phyloP scores from a whole-genome alignment of 2,329 filamentous ascomycete genomes.

The Arthrobotrys conoides region DNA sequence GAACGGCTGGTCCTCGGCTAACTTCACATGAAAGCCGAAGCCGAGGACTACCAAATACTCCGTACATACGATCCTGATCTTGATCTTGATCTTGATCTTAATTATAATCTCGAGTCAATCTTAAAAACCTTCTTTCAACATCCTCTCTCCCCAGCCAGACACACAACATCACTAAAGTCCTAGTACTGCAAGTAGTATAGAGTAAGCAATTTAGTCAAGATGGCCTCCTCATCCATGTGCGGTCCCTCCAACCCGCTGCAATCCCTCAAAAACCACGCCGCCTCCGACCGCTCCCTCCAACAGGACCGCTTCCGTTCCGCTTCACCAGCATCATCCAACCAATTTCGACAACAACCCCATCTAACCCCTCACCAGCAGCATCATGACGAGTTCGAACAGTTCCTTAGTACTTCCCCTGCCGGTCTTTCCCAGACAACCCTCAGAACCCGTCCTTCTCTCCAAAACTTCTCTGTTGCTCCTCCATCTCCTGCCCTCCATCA shows the following conservation, averaged over 20 bases:
- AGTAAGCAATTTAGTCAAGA: conserved; percentile 1
- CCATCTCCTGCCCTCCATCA: conserved; percentile 64
- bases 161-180: too few relatives aligned
- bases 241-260: conserved; percentile 83
- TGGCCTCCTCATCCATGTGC: conserved; percentile 70
- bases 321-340: conserved; percentile 71
- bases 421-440: conserved; percentile 64
- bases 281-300: conserved; percentile 78
- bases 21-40: conserved; percentile 56
- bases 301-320: conserved; percentile 77
- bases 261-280: conserved; percentile 78
- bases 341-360: conserved; percentile 74
- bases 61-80: too few relatives aligned
- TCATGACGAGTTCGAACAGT: conserved; percentile 79
- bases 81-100: too few relatives aligned
- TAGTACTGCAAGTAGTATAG: too few relatives aligned
- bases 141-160: too few relatives aligned
- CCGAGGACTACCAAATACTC: conserved; percentile 40
- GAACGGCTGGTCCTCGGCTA: conserved; percentile 17
- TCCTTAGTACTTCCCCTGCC: conserved; percentile 67
- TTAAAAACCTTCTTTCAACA: conserved; percentile 7
- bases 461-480: conserved; percentile 32
- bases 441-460: conserved; percentile 28
- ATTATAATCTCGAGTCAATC: background rate
- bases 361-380: conserved; percentile 70